Evolutionary conservation across 2,329 filamentous ascomycete genomes (phyloP), one percentile per base, ranked within the genome.

Genomic region (Aureobasidium sp.): DNA sequence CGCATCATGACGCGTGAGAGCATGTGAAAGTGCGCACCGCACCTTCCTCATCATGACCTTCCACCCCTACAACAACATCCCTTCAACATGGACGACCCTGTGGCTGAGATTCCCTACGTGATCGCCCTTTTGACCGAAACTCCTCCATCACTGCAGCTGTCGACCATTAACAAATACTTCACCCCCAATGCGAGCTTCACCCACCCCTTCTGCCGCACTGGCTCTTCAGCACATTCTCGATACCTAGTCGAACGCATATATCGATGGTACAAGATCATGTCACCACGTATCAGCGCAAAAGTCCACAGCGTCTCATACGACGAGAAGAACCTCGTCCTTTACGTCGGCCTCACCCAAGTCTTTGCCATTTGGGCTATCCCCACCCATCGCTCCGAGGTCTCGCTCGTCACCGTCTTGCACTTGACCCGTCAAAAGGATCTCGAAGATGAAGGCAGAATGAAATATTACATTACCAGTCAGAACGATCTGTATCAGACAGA

Each of bases 261-360:
- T 64, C 80, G 82, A 35, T 90, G 86, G 86, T 91, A 94, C 69
- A 88, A 89, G 63, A 85, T 91, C 58, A 74, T 95, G 64, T 88
- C 83, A 57, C 90, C 90, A 0, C 72, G 75, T 16, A 86, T 93
- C 59, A 76, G 83, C 38, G 70, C 91, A 11, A 71, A 77, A 1
- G 74, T 95, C 16, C 79, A 88, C 49, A 76, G 73, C 25, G 69
- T 83, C 85, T 86, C 84, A 14, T 87, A 83, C 62, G 88, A 94
- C 64, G 71, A 82, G 61, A 63, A 74, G 2, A 79, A 78, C 19
- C 73, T 80, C 35, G 75, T 79, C n/a, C 79, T 95, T 45, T 95
- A 89, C 68, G 77, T 90, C 45, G 79, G 79, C 30, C 78, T 93
- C 56, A 79, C 75, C 35, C 90, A 95, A 66, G 75, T 83, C 49